These are phyloP conservation scores for Cladophialophora carrionii DNA, from an alignment of 2,329 filamentous ascomycete genomes.

Conservation along the genomic window DNA sequence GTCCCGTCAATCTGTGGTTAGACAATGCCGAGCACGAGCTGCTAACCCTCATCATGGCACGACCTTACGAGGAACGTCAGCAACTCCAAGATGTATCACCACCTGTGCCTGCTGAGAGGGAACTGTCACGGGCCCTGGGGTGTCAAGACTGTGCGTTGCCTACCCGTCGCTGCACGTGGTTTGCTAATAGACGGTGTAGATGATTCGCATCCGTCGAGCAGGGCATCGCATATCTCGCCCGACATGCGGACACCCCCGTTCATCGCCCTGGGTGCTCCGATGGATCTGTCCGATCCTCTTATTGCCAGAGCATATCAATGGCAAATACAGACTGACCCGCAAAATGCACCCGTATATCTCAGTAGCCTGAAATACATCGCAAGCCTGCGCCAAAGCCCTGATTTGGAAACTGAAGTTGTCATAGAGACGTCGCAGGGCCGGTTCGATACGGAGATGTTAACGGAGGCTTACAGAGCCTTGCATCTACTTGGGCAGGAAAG, in stretches of 20 bases:
- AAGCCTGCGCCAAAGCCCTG: constrained; percentile 58
- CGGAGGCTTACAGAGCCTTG: constrained; percentile 63
- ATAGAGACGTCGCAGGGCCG: constrained; percentile 62
- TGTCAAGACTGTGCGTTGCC: constrained; percentile 36
- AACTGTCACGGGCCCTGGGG: constrained; percentile 32
- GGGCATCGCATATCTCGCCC: constrained; percentile 23
- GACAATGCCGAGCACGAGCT: constrained; percentile 66
- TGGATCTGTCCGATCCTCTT: constrained; percentile 65
- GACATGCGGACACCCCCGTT: constrained; percentile 52
- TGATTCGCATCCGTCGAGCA: constrained; percentile 45
- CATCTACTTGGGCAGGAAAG: constrained; percentile 54
- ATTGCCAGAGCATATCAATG: constrained; percentile 65
- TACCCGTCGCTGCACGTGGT: not conserved
- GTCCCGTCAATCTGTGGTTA: constrained; percentile 53
- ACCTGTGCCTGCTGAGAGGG: constrained; percentile 28
- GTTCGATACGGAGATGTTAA: constrained; percentile 60
- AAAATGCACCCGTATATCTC: constrained; percentile 63
- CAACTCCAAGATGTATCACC: constrained; percentile 31
- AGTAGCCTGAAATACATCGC: constrained; percentile 67
- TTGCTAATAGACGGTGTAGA: constrained; percentile 28
- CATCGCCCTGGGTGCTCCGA: constrained; percentile 64
- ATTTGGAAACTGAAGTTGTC: constrained; percentile 62
- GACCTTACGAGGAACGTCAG: constrained; percentile 45
- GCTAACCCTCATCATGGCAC: constrained; percentile 54
- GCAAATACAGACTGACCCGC: constrained; percentile 61